Evolutionary conservation across 116 monocot species (phyloP).

Genomic region (Cymodocea nodosa): DNA sequence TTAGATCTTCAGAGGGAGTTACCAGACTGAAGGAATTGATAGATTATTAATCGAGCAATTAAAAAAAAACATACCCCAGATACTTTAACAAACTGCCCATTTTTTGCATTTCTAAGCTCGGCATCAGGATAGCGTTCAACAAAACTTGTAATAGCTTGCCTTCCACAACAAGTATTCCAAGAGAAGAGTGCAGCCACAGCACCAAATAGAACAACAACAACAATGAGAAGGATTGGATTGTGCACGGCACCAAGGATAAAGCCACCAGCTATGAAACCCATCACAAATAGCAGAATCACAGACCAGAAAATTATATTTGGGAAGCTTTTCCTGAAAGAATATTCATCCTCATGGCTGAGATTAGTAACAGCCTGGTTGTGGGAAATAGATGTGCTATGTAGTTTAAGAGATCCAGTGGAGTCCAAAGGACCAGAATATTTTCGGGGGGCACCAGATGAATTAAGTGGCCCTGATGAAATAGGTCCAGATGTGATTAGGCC

Average conservation of each 20-base stretch:
- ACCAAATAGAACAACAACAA: constrained; percentile 55
- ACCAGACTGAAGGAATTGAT: too few species aligned
- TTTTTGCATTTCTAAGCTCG: constrained; percentile 75
- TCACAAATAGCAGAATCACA: constrained; percentile 57
- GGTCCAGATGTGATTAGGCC: constrained; percentile 94
- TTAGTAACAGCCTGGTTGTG: constrained; percentile 84
- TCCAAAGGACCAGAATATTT: constrained; percentile 84
- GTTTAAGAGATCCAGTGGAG: constrained; percentile 53
- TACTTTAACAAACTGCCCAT: constrained; percentile 88
- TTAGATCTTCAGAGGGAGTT: too few species aligned
- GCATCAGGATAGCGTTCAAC: constrained; percentile 62
- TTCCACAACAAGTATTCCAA: constrained; percentile 70
- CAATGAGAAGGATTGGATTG: constrained; percentile 63
- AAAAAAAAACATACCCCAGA: constrained; percentile 53
- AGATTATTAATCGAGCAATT: too few species aligned
- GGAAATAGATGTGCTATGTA: constrained; percentile 34
- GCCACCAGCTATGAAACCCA: constrained; percentile 81
- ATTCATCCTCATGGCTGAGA: constrained; percentile 48
- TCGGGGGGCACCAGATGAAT: constrained; percentile 66
- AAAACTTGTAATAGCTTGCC: constrained; percentile 50
- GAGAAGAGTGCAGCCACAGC: constrained; percentile 51
- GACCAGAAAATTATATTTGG: constrained; percentile 57
- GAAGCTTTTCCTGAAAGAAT: constrained; percentile 54
- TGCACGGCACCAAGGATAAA: constrained; percentile 71
- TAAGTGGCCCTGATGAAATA: constrained; percentile 72